A percentile compares a stretch with the other conserved stretches of the same genome.
These are phyloP conservation scores for Chaetomium sp. DNA, from an alignment of 2,329 filamentous ascomycete genomes.

Conservation along the genomic window DNA sequence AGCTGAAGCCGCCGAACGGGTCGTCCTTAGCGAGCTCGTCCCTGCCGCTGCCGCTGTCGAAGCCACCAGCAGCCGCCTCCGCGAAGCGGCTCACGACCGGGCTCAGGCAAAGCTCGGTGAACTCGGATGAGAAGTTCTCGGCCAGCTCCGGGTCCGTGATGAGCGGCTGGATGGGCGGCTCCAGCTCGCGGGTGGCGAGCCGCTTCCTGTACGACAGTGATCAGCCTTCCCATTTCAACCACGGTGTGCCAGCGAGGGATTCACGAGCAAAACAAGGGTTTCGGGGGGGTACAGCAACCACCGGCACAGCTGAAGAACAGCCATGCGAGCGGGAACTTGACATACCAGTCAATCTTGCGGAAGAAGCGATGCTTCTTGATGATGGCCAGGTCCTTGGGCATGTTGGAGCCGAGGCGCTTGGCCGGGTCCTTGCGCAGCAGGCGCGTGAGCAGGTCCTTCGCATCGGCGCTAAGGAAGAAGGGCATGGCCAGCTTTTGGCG, in stretches of 20 bases:
- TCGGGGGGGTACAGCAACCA: background rate
- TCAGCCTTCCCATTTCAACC: background rate
- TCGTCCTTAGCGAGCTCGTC: constrained; percentile 51
- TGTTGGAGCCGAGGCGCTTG: constrained; percentile 85
- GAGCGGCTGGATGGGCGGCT: constrained; percentile 87
- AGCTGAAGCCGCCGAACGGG: constrained; percentile 66
- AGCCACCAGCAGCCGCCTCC: constrained; percentile 33
- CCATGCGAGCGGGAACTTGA: background rate
- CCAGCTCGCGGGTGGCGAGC: constrained; percentile 77
- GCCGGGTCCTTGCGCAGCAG: constrained; percentile 88
- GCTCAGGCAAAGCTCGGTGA: constrained; percentile 82
- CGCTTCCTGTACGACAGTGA: constrained; percentile 56
- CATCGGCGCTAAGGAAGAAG: constrained; percentile 87
- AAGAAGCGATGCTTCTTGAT: constrained; percentile 97
- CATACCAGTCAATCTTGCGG: constrained; percentile 81
- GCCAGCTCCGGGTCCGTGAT: constrained; percentile 95
- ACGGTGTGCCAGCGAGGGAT: background rate
- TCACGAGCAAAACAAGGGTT: background rate
- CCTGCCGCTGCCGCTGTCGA: constrained; percentile 1
- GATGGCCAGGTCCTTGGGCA: constrained; percentile 81
- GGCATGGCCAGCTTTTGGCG: constrained; percentile 88
- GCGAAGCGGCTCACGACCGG: constrained; percentile 57
- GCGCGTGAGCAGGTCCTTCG: constrained; percentile 89
- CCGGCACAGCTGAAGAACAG: background rate
- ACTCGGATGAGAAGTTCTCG: constrained; percentile 94